Percentiles rank a stretch among this genome's conserved stretches.
Conservation (phyloP, 2,329 filamentous ascomycete species). For the Aspergillus bombycis region DNA sequence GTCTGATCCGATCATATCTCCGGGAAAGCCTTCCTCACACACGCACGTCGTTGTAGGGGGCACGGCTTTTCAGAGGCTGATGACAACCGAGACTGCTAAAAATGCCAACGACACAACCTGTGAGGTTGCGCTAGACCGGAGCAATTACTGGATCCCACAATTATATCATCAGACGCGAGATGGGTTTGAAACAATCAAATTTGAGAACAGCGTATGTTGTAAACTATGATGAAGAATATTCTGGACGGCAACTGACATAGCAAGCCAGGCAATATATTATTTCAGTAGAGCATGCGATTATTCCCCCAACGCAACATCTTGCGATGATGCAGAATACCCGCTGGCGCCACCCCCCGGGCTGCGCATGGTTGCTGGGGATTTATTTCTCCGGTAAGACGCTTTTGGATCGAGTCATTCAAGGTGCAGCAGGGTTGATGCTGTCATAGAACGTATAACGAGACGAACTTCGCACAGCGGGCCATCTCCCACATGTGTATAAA, state of each 20-base stretch:
- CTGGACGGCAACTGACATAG: neutral
- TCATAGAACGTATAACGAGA: constrained; percentile 23
- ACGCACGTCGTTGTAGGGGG: constrained; percentile 73
- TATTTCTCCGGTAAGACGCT: constrained; percentile 18
- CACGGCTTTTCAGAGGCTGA: constrained; percentile 66
- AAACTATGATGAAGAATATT: neutral
- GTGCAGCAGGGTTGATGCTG: neutral
- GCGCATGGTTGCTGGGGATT: constrained; percentile 26
- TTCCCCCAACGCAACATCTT: constrained; percentile 15
- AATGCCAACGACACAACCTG: constrained; percentile 53
- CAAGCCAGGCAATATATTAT: constrained; percentile 26
- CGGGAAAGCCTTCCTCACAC: constrained; percentile 62
- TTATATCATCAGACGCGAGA: constrained; percentile 60
- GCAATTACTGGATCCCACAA: constrained; percentile 76
- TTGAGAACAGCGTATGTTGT: constrained; percentile 20
- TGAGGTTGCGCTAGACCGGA: constrained; percentile 68
- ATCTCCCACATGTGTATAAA: constrained; percentile 62
- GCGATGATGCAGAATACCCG: constrained; percentile 12
- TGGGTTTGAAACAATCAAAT: constrained; percentile 23
- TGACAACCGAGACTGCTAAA: constrained; percentile 62
- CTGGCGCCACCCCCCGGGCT: constrained; percentile 28
- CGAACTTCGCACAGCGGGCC: constrained; percentile 44
- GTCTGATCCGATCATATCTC: constrained; percentile 68
- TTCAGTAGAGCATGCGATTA: constrained; percentile 27
- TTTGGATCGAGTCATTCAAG: neutral